Base-by-base conservation (phyloP, 1,139 yeast species). In the Yamadazyma songkhlaensis region DNA sequence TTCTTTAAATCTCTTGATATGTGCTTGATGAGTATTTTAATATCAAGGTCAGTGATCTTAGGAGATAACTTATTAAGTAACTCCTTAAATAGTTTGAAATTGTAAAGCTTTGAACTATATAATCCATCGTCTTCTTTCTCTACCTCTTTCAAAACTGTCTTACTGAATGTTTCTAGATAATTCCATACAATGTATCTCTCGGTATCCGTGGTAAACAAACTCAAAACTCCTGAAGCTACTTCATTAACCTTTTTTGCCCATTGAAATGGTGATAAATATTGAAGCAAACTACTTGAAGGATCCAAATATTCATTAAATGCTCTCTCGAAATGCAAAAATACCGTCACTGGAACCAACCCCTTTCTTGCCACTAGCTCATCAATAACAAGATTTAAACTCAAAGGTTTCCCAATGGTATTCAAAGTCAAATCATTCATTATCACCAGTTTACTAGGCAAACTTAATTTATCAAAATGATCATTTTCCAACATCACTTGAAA, bases 401-500 rank as follows among this genome's bases (percentile, higher is more conserved):
- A 41, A 0, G 74, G 74, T 21, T 46, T 43, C 0, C 72, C 72
- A 37, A 59, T 54, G 0, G 50, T 44, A 1, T 67, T 60, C 5
- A 64, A 36, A 8, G 55, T 43, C 29, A 67, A 47, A 8, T 40
- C 35, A 12, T 47, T 48, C 1, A 40, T 28, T 27, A 65, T 42
- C 12, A 44, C 49, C 17, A 50, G 44, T 21, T 41, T 45, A 2
- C 60, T 45, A 3, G 61, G 47, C 2, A 66, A 37, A 2, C 60
- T 51, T 9, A 64, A 34, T 15, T 40, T 35, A 21, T 45, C 47
- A 4, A 44, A 40, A 25, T 51, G 40, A 6, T 48, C 44, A 13
- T 49, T 42, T 7, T 39, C 37, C 25, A 64, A 47, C 20, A 67
- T 38, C 9, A 52, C 50, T 8, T 36, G 32, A 11, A 70, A 42